These are phyloP conservation scores for Fraxinus nigra DNA, from an alignment of 305 asterid genomes.

Conservation along the genomic window DNA sequence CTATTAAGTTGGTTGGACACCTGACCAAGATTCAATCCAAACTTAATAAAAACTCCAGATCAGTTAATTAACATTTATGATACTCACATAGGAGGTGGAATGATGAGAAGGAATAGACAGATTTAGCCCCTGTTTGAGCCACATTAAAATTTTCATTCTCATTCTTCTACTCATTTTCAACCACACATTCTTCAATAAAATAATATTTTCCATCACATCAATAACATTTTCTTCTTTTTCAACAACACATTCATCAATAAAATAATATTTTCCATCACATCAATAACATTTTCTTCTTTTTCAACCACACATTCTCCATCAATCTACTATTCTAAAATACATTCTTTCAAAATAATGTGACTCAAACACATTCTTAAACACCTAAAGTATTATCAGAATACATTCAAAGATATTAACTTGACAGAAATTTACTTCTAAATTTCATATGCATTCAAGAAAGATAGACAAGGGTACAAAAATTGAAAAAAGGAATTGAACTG, in stretches of 20 bases:
- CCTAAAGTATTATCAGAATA: background rate
- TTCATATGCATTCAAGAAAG: background rate
- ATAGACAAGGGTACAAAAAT: background rate
- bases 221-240: too few relatives aligned
- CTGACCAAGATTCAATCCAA: conserved; percentile 41
- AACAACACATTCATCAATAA: too few relatives aligned
- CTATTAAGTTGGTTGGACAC: conserved; percentile 82
- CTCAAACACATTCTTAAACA: background rate
- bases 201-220: too few relatives aligned
- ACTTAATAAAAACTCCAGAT: conserved; percentile 3
- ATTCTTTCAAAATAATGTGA: too few relatives aligned
- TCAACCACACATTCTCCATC: too few relatives aligned
- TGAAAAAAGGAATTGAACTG: background rate
- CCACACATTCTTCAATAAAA: too few relatives aligned
- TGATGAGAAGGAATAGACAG: background rate
- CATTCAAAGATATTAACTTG: background rate
- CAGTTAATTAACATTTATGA: background rate
- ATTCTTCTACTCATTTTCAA: too few relatives aligned
- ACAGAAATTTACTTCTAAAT: background rate
- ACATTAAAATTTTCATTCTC: too few relatives aligned
- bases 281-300: too few relatives aligned
- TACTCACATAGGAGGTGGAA: background rate
- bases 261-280: too few relatives aligned
- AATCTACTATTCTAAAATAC: too few relatives aligned
- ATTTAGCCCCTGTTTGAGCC: background rate